These are phyloP conservation scores for Alternaria hordeiaustralica DNA, from an alignment of 2,329 filamentous ascomycete species.

Conservation along the genomic window DNA sequence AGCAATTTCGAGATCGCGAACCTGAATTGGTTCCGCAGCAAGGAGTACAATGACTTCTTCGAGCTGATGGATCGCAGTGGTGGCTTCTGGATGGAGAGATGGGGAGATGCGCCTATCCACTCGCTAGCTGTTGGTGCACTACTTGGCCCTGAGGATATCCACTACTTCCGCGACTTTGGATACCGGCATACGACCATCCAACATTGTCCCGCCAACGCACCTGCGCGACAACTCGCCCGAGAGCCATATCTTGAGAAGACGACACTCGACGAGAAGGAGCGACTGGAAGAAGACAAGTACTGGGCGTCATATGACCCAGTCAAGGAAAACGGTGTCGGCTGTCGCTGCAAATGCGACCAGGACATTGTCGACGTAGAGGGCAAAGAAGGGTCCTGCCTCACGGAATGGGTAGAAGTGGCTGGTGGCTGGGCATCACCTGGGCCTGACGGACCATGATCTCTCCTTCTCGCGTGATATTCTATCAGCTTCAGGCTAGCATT, in stretches of 20 bases:
- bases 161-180: slow-evolving; percentile 99
- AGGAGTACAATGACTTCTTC: slow-evolving; percentile 97
- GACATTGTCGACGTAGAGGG: slow-evolving; percentile 98
- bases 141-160: slow-evolving; percentile 80
- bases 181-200: slow-evolving; percentile 99
- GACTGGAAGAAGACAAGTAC: slow-evolving; percentile 92
- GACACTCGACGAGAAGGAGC: slow-evolving; percentile 79
- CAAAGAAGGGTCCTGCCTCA: slow-evolving; percentile 92
- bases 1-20: slow-evolving; percentile 98
- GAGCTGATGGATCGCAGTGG: slow-evolving; percentile 98
- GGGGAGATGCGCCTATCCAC: slow-evolving; percentile 98
- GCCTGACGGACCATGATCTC: slow-evolving; percentile 12
- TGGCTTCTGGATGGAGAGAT: slow-evolving; percentile 99
- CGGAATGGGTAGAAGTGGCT: slow-evolving; percentile 96
- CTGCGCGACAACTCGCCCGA: slow-evolving; percentile 80
- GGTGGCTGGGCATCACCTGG: slow-evolving; percentile 81
- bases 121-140: slow-evolving; percentile 93
- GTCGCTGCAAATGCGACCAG: slow-evolving; percentile 94
- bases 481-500: slow-evolving; percentile 28
- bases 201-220: slow-evolving; percentile 96
- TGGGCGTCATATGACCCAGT: slow-evolving; percentile 87
- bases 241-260: slow-evolving; percentile 83
- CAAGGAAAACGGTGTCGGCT: slow-evolving; percentile 96
- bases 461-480: slow-evolving; percentile 21
- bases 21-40: slow-evolving; percentile 94